Evolutionary conservation across 1,284 basidiomycete genomes (phyloP).

Genomic region (Austroboletus olivaceoglutinosus): DNA sequence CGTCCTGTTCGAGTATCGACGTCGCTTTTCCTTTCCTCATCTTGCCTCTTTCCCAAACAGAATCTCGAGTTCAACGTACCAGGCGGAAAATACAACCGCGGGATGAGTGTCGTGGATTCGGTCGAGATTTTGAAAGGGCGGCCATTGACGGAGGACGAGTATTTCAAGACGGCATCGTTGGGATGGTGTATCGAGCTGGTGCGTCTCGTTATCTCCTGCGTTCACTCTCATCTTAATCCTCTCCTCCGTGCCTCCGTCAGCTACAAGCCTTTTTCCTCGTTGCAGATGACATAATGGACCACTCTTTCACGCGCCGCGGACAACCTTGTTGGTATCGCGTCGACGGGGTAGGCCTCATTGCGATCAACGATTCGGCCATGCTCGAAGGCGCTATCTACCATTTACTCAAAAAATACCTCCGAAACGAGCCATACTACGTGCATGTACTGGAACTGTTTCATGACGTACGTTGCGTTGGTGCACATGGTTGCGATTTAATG

Average conservation of each 20-base stretch:
- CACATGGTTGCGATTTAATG: no score
- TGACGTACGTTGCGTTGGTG: conserved; percentile 54
- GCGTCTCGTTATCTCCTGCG: no score
- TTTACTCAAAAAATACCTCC: conserved; percentile 88
- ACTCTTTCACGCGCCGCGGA: conserved; percentile 89
- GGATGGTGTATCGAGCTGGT: conserved; percentile 99
- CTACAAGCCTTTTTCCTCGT: conserved; percentile 99
- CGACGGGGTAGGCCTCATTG: conserved; percentile 77
- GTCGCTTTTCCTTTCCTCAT: not conserved
- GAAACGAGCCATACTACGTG: conserved; percentile 78
- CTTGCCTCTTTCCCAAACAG: conserved; percentile 49
- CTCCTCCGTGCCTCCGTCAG: no score
- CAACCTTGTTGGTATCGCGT: conserved; percentile 96
- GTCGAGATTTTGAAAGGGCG: conserved; percentile 84
- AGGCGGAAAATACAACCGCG: conserved; percentile 93
- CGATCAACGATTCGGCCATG: conserved; percentile 99
- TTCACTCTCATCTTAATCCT: no score
- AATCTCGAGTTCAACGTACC: conserved; percentile 94
- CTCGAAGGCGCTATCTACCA: conserved; percentile 93
- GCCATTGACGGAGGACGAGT: conserved; percentile 75
- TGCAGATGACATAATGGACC: conserved; percentile 98
- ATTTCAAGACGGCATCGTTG: conserved; percentile 84
- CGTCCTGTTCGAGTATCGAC: conserved; percentile 22
- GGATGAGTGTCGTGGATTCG: no score
- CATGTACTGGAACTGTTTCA: conserved; percentile 90